phyloP scores from a whole-genome alignment of 331 rosid species.

The Malus hybrid region DNA sequence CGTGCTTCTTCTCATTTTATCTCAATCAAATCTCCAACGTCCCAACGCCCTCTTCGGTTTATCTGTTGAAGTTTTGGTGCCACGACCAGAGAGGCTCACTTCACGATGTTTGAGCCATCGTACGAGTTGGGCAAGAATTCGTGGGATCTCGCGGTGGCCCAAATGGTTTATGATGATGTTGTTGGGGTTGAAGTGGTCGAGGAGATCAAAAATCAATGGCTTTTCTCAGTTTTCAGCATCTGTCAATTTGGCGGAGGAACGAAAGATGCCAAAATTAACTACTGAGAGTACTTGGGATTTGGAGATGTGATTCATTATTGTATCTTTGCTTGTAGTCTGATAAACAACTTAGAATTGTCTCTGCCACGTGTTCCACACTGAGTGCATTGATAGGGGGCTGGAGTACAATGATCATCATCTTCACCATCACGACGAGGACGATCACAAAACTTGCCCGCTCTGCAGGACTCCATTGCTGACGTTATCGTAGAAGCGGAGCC shows the following conservation, averaged over 20 bases:
- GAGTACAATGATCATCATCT: no score
- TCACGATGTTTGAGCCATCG: constrained; percentile 69
- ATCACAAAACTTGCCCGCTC: no score
- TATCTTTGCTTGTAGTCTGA: background rate
- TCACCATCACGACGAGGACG: no score
- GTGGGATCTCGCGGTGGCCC: constrained; percentile 78
- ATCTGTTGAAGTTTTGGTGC: constrained; percentile 60
- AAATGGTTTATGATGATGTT: constrained; percentile 57
- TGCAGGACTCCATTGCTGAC: no score
- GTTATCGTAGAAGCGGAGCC: no score
- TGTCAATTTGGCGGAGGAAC: constrained; percentile 59
- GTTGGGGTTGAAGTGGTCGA: constrained; percentile 70
- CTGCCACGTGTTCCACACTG: no score
- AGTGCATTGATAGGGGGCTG: no score
- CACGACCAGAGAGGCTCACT: constrained; percentile 60
- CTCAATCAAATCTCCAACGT: constrained; percentile 24
- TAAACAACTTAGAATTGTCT: background rate
- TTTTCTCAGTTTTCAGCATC: constrained; percentile 66
- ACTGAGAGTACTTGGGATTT: constrained; percentile 78
- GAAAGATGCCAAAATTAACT: constrained; percentile 45
- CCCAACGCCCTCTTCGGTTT: constrained; percentile 46
- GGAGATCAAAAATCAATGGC: constrained; percentile 52
- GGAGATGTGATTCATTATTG: constrained; percentile 24
- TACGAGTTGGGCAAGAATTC: constrained; percentile 69
- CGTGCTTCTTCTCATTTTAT: constrained; percentile 42